Percentiles rank a stretch among this genome's conserved stretches.
These are phyloP conservation scores for Pneumocystis sp. DNA, from an alignment of 1,139 yeast genomes.

Conservation along the genomic window DNA sequence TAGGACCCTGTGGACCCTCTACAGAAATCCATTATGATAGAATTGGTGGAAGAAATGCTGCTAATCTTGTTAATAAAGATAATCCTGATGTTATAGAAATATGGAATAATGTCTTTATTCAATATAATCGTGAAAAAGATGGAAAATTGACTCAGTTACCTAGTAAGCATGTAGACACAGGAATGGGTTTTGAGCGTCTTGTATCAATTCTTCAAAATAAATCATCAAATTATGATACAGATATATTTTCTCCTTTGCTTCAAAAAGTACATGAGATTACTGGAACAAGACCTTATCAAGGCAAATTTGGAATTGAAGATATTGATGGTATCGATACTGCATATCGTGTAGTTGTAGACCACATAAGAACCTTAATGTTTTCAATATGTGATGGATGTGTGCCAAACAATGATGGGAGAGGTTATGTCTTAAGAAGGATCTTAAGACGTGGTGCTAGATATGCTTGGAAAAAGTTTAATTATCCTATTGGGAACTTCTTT, in stretches of 20 bases:
- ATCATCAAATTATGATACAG: slow-evolving; percentile 88
- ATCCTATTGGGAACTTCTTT: slow-evolving; percentile 88
- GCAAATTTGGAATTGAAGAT: slow-evolving; percentile 86
- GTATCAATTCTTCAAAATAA: slow-evolving; percentile 88
- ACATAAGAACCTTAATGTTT: slow-evolving; percentile 88
- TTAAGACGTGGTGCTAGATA: slow-evolving; percentile 96
- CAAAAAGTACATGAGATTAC: slow-evolving; percentile 77
- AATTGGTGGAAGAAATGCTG: slow-evolving; percentile 93
- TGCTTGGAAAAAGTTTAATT: slow-evolving; percentile 89
- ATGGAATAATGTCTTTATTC: slow-evolving; percentile 96
- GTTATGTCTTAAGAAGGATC: slow-evolving; percentile 91
- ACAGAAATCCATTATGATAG: slow-evolving; percentile 95
- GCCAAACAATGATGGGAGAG: slow-evolving; percentile 98
- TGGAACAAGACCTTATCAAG: slow-evolving; percentile 78
- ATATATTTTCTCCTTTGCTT: slow-evolving; percentile 82
- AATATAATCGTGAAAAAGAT: slow-evolving; percentile 85
- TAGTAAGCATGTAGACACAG: slow-evolving; percentile 90
- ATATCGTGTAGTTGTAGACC: slow-evolving; percentile 95
- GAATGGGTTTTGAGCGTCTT: slow-evolving; percentile 95
- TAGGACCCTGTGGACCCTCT: slow-evolving; percentile 99
- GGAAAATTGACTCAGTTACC: slow-evolving; percentile 72
- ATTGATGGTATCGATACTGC: slow-evolving; percentile 93
- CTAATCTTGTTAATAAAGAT: slow-evolving; percentile 78
- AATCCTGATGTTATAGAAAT: slow-evolving; percentile 95
- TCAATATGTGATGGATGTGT: slow-evolving; percentile 98